Evolutionary conservation across 352 stramenopile species (phyloP), one percentile per base, ranked within the genome.

Genomic region (Phytophthora citrophthora): DNA sequence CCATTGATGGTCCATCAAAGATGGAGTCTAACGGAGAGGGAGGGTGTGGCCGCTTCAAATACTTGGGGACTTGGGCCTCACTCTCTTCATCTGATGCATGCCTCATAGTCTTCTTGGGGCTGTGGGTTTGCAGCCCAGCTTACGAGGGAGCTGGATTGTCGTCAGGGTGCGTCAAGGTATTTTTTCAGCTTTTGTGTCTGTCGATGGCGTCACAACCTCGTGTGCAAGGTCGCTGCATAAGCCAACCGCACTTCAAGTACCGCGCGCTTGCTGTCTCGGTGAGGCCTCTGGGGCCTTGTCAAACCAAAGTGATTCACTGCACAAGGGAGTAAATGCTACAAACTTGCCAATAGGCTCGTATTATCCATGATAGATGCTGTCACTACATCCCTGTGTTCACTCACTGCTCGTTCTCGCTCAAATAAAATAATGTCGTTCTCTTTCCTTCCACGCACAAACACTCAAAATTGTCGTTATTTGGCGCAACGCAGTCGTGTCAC

Each of bases 341-440:
- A 34, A 13, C 8, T 34, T 10, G 29, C 36, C 13, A 41, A n/a
- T 13, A 41, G 15, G 36, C 13, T 18, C 13, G 36, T 18, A 41
- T 18, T 41, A 18, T 41, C 13, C 2, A 41, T 41, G 36, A 41
- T n/a, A 18, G 1, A 41, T 15, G 15, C 8, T 20, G 39, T 45
- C 3, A 45, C 39, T 45, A 45, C 39, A 15, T 7, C 4, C 16
- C 36, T 43, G 5, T 8, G 15, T 18, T 43, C 36, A n/a, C 36
- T 16, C 39, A 27, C 39, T 24, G 20, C 2, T 45, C n/a, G 39
- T 26, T 27, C 39, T 45, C 36, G 15, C 36, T 32, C 8, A 32
- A 69, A 70, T 70, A 70, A 70, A 65, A 65, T 70, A 66, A 38
- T 44, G 7, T 4, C 43, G 11, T 32, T 47, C 23, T 48, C 20